phyloP scores from a whole-genome alignment of 2,329 filamentous ascomycete genomes.

The Amesomyces nigricolor region DNA sequence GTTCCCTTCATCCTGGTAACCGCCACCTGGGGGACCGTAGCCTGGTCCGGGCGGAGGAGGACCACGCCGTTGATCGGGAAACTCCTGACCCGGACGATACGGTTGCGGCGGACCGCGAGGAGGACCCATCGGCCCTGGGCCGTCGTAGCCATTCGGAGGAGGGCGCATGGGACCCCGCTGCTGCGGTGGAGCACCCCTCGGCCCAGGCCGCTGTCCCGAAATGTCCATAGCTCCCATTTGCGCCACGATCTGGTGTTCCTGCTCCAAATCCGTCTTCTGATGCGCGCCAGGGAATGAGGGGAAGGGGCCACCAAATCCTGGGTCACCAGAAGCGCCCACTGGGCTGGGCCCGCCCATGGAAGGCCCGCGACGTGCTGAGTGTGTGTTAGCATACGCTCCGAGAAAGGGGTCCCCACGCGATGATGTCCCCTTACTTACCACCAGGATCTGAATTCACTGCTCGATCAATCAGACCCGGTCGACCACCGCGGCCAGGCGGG shows the following conservation, averaged over 20 bases:
- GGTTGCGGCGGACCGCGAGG: constrained; percentile 33
- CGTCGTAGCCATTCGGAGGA: constrained; percentile 28
- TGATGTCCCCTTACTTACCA: constrained; percentile 31
- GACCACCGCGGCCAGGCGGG: constrained; percentile 35
- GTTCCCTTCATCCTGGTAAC: constrained; percentile 34
- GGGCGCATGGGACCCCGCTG: constrained; percentile 33
- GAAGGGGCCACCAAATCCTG: constrained; percentile 38
- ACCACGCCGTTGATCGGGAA: constrained; percentile 34
- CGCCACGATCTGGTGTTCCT: constrained; percentile 38
- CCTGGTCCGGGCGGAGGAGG: constrained; percentile 24
- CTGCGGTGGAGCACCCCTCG: constrained; percentile 27
- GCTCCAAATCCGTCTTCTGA: constrained; percentile 36
- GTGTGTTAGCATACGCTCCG: constrained; percentile 2
- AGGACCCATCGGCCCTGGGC: constrained; percentile 27
- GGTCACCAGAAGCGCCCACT: constrained; percentile 25
- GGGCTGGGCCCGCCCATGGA: constrained; percentile 29
- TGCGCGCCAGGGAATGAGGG: constrained; percentile 39
- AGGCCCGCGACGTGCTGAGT: constrained; percentile 28
- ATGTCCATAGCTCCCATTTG: constrained; percentile 40
- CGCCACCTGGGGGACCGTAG: constrained; percentile 25
- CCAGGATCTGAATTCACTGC: constrained; percentile 37
- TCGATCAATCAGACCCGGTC: constrained; percentile 37
- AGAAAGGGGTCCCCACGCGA: neutral
- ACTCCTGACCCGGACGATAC: constrained; percentile 33
- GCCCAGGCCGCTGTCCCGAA: constrained; percentile 28